phyloP scores from a whole-genome alignment of 306 rosid genomes.

The Trifolium fragiferum region DNA sequence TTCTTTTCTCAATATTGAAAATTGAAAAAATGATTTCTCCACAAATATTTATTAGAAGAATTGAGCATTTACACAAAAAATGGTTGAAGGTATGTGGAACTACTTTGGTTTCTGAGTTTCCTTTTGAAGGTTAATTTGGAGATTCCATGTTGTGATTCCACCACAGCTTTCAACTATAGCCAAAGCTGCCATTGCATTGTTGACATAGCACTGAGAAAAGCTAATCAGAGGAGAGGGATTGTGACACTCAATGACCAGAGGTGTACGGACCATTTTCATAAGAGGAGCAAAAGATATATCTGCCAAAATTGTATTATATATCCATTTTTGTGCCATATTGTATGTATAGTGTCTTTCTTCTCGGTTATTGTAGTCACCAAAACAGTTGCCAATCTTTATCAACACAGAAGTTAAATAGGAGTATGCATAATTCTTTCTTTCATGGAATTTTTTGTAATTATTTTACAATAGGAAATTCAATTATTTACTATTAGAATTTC shows the following conservation, averaged over 20 bases:
- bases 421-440: not conserved
- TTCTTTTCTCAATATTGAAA: too few relatives aligned
- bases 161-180: constrained; percentile 28
- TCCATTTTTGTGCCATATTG: not conserved
- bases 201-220: constrained; percentile 36
- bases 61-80: constrained; percentile 23
- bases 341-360: constrained; percentile 11
- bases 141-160: constrained; percentile 37
- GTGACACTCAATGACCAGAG: constrained; percentile 40
- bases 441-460: not conserved
- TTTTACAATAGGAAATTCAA: constrained; percentile 4
- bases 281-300: not conserved
- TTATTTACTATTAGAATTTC: constrained; percentile 13
- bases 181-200: constrained; percentile 44
- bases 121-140: constrained; percentile 30
- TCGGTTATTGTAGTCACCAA: constrained; percentile 3
- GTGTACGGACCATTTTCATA: not conserved
- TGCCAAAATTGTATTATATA: constrained; percentile 22
- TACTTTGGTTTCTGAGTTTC: constrained; percentile 2
- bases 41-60: not conserved
- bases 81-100: constrained; percentile 11
- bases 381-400: not conserved
- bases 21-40: not conserved
- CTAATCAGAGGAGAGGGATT: constrained; percentile 12
- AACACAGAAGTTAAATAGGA: constrained; percentile 3